Percentiles rank a stretch among this genome's conserved stretches.
Conservation (phyloP, 2,329 filamentous ascomycete genomes). For the Ophiostoma quercus region DNA sequence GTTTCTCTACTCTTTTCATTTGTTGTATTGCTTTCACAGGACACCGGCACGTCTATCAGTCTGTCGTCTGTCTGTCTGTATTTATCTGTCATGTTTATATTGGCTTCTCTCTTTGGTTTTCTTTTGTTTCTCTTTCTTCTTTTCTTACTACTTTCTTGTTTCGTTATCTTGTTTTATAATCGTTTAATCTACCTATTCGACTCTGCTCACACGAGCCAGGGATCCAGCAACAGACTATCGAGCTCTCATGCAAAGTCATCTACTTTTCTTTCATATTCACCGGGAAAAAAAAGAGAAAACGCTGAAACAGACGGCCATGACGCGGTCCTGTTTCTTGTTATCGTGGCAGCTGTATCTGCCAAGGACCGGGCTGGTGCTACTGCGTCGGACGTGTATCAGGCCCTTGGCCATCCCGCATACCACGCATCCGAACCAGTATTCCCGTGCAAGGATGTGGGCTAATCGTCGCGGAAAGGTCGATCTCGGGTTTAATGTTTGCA, state of each 20-base stretch:
- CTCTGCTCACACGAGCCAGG: not conserved
- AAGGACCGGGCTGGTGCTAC: not conserved
- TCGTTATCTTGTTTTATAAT: not conserved
- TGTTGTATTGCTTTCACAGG: not conserved
- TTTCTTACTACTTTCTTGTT: not conserved
- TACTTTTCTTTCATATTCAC: too few relatives aligned
- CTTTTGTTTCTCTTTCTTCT: not conserved
- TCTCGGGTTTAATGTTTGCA: not conserved
- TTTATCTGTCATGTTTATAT: not conserved
- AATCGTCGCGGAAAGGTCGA: not conserved
- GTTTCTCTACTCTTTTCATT: not conserved
- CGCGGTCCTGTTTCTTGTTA: not conserved
- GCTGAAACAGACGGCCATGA: not conserved
- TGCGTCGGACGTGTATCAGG: conserved; percentile 10
- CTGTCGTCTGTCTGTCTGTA: not conserved
- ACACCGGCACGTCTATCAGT: not conserved
- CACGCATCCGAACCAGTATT: not conserved
- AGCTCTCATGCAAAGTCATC: not conserved
- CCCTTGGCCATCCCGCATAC: not conserved
- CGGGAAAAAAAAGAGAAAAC: too few relatives aligned
- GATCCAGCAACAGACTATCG: not conserved
- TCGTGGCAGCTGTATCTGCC: not conserved
- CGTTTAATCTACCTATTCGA: not conserved
- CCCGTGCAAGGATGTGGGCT: not conserved
- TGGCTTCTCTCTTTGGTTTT: not conserved